phyloP scores from a whole-genome alignment of 2,329 filamentous ascomycete species.

The Penicillium polonicum region DNA sequence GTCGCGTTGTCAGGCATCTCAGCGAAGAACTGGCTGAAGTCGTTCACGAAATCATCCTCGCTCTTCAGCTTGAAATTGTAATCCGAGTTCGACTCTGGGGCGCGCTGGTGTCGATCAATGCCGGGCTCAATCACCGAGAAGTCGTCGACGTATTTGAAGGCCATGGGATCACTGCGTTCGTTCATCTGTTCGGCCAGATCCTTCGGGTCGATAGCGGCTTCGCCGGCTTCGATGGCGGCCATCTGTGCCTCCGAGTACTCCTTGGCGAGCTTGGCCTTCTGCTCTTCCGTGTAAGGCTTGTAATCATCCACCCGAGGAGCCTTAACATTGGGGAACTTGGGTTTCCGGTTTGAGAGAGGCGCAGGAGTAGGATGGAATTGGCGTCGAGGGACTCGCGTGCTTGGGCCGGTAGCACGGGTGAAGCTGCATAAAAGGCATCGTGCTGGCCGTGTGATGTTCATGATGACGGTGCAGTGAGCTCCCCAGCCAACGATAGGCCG shows the following conservation, averaged over 20 bases:
- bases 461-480: conserved; percentile 33
- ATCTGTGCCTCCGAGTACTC: conserved; percentile 80
- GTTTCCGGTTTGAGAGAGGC: conserved; percentile 39
- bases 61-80: conserved; percentile 61
- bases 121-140: conserved; percentile 74
- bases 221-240: conserved; percentile 75
- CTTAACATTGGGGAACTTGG: conserved; percentile 42
- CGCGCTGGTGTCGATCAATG: conserved; percentile 67
- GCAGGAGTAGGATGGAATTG: conserved; percentile 50
- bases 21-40: conserved; percentile 51
- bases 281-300: conserved; percentile 65
- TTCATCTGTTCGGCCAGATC: conserved; percentile 74
- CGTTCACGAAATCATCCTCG: conserved; percentile 60
- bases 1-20: conserved; percentile 54
- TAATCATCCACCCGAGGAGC: conserved; percentile 33
- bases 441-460: conserved; percentile 51
- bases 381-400: conserved; percentile 46
- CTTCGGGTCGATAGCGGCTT: conserved; percentile 69
- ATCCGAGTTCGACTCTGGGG: conserved; percentile 52
- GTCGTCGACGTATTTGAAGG: conserved; percentile 76
- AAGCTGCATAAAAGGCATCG: conserved; percentile 53
- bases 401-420: conserved; percentile 40
- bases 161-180: conserved; percentile 69
- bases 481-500: conserved; percentile 31
- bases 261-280: conserved; percentile 61